A percentile compares a stretch with the other conserved stretches of the same genome.
These are phyloP conservation scores for Emericellopsis atlantica DNA, from an alignment of 2,329 filamentous ascomycete genomes.

Conservation along the genomic window DNA sequence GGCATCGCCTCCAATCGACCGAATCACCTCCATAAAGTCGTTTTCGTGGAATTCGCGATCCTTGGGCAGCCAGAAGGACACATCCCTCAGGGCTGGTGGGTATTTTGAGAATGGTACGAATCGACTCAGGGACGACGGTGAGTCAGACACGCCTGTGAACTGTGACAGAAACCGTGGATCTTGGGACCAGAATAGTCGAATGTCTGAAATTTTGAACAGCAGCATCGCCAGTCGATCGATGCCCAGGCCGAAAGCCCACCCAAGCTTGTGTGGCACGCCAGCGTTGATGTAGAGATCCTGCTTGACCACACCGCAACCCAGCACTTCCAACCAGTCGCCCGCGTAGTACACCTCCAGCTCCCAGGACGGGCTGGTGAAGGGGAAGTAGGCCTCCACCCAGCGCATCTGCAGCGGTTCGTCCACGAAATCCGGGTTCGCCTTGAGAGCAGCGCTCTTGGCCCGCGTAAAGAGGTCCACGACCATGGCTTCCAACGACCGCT, in stretches of 20 bases:
- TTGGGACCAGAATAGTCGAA: constrained; percentile 87
- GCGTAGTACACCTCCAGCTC: constrained; percentile 93
- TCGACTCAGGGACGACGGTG: constrained; percentile 35
- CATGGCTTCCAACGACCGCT: constrained; percentile 78
- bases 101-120: constrained; percentile 88
- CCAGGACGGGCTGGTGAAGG: constrained; percentile 91
- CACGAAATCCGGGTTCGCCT: constrained; percentile 31
- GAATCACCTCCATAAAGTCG: constrained; percentile 92
- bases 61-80: constrained; percentile 76
- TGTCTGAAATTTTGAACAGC: constrained; percentile 90
- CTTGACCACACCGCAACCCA: constrained; percentile 84
- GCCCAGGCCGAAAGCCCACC: constrained; percentile 93
- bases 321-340: constrained; percentile 88
- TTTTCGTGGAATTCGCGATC: constrained; percentile 68
- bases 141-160: constrained; percentile 52
- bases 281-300: constrained; percentile 73
- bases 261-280: constrained; percentile 59
- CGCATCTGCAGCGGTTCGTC: constrained; percentile 71
- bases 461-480: constrained; percentile 80
- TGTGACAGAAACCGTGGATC: constrained; percentile 80
- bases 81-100: constrained; percentile 80
- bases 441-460: constrained; percentile 53
- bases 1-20: constrained; percentile 66
- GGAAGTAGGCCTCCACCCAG: constrained; percentile 97
- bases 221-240: constrained; percentile 96